Base-by-base conservation (phyloP, 768 basidiomycete genomes). In the Lactarius hatsudake region DNA sequence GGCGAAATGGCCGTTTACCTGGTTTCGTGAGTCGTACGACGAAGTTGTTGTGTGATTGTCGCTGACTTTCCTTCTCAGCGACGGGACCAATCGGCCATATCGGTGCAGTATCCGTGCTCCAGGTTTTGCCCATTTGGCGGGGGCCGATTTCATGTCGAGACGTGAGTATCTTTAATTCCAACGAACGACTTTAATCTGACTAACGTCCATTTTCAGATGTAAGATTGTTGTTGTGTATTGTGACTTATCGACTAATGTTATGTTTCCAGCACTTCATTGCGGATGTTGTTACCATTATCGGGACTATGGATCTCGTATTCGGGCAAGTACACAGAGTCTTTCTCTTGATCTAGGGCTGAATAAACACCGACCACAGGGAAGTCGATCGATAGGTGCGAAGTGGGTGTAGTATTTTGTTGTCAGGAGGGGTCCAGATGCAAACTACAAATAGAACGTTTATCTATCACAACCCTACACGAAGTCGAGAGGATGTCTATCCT, bases 1-100 rank as follows among this genome's bases (percentile, higher is more conserved):
- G 96, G 96, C 70, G 96, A 98, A 80, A 98, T 98, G 95, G 96
- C 84, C 71, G 96, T 99, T 56, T 99, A 96, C 81, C 88, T 99
- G 61, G 94, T 99, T 69, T 97, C 95, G 87, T 91, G 72, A 73
- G 90, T 84, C 36, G 28, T 43, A 18, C 23, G 15, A n/a, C 23
- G 15, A 13, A 18, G 18, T 34, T 62, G 30, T 40, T 34, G 60
- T 63, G 5, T 62, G 23, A 26, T 38, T 42, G 20, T 38, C 26
- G 20, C 61, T 17, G 48, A 60, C 61, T 48, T 34, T 45, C 59
- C n/a, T 48, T 66, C 38, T 48, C 48, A 93, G 91, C 70, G 96
- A 98, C 78, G 96, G 96, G 59, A 86, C 93, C 13, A 96, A 98
- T 80, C 86, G 96, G 32, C 96, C 96, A 18, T 98, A 99, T 80